Evolutionary conservation across 2,329 filamentous ascomycete species (phyloP).

Genomic region (Paraconiothyrium sp.): DNA sequence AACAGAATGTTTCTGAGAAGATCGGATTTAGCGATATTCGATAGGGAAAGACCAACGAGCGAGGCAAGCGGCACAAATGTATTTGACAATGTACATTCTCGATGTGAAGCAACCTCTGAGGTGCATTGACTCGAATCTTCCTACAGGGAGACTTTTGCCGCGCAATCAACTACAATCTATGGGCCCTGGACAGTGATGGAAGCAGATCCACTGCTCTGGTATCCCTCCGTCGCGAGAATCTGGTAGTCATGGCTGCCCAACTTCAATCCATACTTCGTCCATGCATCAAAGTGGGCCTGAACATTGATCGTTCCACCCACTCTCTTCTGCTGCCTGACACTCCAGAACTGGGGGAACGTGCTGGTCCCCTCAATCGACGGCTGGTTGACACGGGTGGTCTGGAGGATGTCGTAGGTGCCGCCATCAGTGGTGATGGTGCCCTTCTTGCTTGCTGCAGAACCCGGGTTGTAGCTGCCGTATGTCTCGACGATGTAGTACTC

Average conservation of each 20-base stretch:
- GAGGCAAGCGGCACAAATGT: not conserved
- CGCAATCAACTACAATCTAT: not conserved
- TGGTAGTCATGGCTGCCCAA: conserved; percentile 63
- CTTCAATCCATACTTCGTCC: conserved; percentile 59
- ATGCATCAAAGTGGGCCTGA: conserved; percentile 63
- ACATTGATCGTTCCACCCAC: conserved; percentile 61
- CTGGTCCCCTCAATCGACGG: conserved; percentile 64
- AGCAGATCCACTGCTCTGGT: conserved; percentile 60
- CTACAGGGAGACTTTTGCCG: not conserved
- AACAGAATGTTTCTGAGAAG: too few relatives aligned
- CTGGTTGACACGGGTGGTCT: conserved; percentile 60
- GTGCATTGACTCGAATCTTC: not conserved
- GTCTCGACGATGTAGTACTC: conserved; percentile 69
- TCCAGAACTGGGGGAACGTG: conserved; percentile 66
- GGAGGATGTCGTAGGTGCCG: conserved; percentile 63
- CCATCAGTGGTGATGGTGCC: conserved; percentile 63
- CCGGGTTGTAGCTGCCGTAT: conserved; percentile 61
- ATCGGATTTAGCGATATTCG: too few relatives aligned
- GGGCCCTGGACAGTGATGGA: conserved; percentile 54
- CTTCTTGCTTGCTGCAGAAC: conserved; percentile 58
- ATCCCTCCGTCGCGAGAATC: conserved; percentile 66
- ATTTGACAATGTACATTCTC: not conserved
- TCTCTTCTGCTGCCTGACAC: conserved; percentile 61
- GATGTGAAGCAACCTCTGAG: not conserved
- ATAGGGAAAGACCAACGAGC: not conserved